Base-by-base conservation (phyloP, 1,139 yeast genomes). In the Lodderomyces jiufengensis region DNA sequence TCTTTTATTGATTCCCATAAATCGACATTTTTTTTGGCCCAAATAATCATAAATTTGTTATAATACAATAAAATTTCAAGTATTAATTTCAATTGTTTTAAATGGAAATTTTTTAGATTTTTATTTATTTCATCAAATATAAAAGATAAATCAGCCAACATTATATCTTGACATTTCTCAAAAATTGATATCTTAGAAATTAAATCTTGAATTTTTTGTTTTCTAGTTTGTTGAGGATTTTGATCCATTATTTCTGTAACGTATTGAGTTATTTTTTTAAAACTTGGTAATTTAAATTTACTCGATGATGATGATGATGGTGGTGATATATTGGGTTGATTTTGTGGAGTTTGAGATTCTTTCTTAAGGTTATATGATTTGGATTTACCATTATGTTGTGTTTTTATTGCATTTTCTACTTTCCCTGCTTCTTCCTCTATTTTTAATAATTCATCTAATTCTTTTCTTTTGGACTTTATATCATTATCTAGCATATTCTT, bases 11-110 rank as follows among this genome's bases (percentile, higher is more conserved):
- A 88, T 49, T 79, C 80, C 92, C 92, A 83, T 34, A 77, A 70
- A 47, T 82, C 87, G 34, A 79, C 59, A 51, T 81, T 82, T 59
- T 79, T 79, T 48, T 68, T 70, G 3, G 86, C 85, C 88, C 90
- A 83, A 40, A 73, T 78, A 26, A 79, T 61, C 32, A 83, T 70
- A 40, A 77, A 73, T 30, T 74, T 63, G 39, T 80, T 73, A 49
- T 80, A 82, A 20, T 76, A 72, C 31, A 65, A 46, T 22, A 76
- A 55, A 25, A 70, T 68, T 32, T 61, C 65, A 41, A 61, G 66
- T 24, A 70, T 65, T 33, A 60, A 52, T 36, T 55, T 56, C 55
- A 80, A 66, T 46, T 78, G 78, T 39, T 63, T 63, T 35, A 64
- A 61, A 42, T 73, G 80, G 52, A 78, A 80, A 27, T 66, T 54